phyloP scores from a whole-genome alignment of 306 rosid species.

The Sechiopsis laciniata region DNA sequence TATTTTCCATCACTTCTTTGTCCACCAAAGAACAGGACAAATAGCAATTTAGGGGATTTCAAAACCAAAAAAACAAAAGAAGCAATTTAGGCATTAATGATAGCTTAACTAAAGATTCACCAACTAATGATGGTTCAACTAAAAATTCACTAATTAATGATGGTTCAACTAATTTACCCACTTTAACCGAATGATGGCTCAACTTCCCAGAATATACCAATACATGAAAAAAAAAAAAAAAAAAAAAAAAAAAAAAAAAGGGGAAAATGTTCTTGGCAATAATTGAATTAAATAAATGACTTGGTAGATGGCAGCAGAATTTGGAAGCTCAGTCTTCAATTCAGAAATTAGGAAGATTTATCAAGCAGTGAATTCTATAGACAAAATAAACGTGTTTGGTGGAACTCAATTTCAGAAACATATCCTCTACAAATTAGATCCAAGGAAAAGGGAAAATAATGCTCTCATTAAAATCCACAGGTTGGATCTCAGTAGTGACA shows the following conservation, averaged over 20 bases:
- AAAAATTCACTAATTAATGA: not conserved
- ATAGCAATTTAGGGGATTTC: too few species aligned
- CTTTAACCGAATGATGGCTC: not conserved
- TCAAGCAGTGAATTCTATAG: not conserved
- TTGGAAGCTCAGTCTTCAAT: not conserved
- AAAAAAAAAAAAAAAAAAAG: too few species aligned
- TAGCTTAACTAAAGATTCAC: too few species aligned
- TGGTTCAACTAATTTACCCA: constrained; percentile 18
- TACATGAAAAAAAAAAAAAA: not conserved
- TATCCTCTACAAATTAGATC: not conserved
- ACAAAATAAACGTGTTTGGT: not conserved
- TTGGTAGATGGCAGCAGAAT: not conserved
- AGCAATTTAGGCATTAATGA: not conserved
- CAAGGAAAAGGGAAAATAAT: not conserved
- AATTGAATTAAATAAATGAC: not conserved
- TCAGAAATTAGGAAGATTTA: not conserved
- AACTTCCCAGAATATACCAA: not conserved
- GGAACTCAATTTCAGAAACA: not conserved
- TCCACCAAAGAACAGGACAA: not conserved
- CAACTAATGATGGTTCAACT: not conserved
- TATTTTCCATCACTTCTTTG: not conserved
- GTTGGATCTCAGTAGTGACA: not conserved
- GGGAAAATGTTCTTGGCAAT: not conserved
- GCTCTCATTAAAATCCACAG: not conserved
- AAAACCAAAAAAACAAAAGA: too few species aligned